A percentile compares a stretch with the other conserved stretches of the same genome.
phyloP scores from a whole-genome alignment of 805 yeast genomes.

The Candida ponderosae region DNA sequence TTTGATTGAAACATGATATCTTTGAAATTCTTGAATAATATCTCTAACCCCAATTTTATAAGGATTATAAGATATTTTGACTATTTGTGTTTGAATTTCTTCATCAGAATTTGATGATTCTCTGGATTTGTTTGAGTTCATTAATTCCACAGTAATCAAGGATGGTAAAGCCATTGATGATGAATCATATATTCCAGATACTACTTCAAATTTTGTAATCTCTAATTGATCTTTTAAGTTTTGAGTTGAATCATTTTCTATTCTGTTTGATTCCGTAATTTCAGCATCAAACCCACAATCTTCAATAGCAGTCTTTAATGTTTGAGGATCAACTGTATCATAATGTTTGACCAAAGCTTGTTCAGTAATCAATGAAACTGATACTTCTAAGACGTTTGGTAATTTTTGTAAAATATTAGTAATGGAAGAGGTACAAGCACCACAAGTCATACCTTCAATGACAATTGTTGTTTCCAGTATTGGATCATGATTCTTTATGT shows the following conservation, averaged over 20 bases:
- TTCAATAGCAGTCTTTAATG: conserved; percentile 50
- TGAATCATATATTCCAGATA: not conserved
- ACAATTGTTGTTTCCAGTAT: conserved; percentile 13
- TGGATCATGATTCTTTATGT: too few species aligned
- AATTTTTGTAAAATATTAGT: conserved; percentile 41
- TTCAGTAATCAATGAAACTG: conserved; percentile 72
- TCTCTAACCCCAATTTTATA: conserved; percentile 52
- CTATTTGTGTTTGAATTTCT: conserved; percentile 15
- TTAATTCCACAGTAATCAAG: not conserved
- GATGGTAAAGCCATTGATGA: not conserved
- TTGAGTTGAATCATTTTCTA: too few species aligned
- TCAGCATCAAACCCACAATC: conserved; percentile 68
- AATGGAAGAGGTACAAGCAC: conserved; percentile 71
- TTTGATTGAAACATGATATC: conserved; percentile 46
- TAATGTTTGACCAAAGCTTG: conserved; percentile 54
- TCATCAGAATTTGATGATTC: conserved; percentile 31
- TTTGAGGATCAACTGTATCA: conserved; percentile 19
- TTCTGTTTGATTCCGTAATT: conserved; percentile 11
- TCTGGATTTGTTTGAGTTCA: too few species aligned
- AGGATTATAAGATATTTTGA: conserved; percentile 42
- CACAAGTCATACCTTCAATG: conserved; percentile 80
- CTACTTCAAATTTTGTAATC: not conserved
- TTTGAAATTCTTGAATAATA: conserved; percentile 44
- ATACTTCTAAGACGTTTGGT: conserved; percentile 44
- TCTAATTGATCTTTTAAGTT: not conserved